Conservation (phyloP, 108 stramenopile genomes). For the Cyclotella kingstonii region DNA sequence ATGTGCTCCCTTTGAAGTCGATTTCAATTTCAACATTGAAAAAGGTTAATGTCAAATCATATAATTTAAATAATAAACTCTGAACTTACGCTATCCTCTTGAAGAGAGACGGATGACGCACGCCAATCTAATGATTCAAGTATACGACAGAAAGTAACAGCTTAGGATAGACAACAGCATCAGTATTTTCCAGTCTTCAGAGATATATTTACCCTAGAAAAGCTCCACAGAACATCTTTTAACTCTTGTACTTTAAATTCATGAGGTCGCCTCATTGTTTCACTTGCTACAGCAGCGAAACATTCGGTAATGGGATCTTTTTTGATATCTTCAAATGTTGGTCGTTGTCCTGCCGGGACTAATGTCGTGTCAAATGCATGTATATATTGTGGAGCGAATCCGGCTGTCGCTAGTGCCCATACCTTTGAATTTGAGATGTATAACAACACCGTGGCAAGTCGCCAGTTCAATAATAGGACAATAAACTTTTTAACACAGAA, state of each 20-base stretch:
- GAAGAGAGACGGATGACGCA: constrained; percentile 75
- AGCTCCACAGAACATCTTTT: constrained; percentile 77
- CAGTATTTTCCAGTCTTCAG: not conserved
- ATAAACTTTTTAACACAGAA: not conserved
- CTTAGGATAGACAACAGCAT: no score
- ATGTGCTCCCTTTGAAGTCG: not conserved
- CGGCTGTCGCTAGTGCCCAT: constrained; percentile 80
- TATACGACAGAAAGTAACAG: no score
- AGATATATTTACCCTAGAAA: constrained; percentile 50
- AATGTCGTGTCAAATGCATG: constrained; percentile 73
- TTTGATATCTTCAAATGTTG: constrained; percentile 25
- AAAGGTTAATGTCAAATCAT: constrained; percentile 40
- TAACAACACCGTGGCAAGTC: no score
- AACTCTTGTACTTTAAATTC: constrained; percentile 82
- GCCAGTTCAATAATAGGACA: not conserved
- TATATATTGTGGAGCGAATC: constrained; percentile 45
- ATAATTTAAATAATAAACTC: no score
- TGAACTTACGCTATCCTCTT: constrained; percentile 58
- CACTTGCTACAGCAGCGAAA: constrained; percentile 60
- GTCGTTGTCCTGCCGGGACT: constrained; percentile 39
- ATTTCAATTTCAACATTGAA: not conserved
- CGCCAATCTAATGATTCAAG: constrained; percentile 32
- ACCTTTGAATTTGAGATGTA: not conserved
- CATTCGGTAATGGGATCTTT: constrained; percentile 58
- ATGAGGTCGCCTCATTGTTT: constrained; percentile 69